Evolutionary conservation across 2,329 filamentous ascomycete species (phyloP).

Genomic region (Torrubiellomyces zombiae): DNA sequence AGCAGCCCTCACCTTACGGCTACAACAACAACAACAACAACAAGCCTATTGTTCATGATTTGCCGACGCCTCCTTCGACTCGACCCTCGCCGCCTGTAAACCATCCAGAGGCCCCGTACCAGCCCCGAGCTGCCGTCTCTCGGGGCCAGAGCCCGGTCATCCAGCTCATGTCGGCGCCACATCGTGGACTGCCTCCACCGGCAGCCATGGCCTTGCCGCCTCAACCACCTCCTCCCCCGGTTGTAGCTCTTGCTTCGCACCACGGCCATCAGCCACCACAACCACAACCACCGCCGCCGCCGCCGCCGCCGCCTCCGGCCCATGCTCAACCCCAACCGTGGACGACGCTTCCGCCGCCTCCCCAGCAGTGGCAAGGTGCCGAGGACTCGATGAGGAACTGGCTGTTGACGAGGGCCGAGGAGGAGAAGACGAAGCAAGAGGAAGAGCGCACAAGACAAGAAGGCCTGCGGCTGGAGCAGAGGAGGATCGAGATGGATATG

Average conservation of each 20-base stretch:
- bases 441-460: slow-evolving; percentile 55
- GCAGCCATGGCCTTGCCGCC: slow-evolving; percentile 45
- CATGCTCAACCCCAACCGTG: slow-evolving; percentile 21
- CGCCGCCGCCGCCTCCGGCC: slow-evolving; percentile 10
- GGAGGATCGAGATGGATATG: slow-evolving; percentile 58
- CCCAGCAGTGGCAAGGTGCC: slow-evolving; percentile 47
- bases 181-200: slow-evolving; percentile 53
- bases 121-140: slow-evolving; percentile 20
- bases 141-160: slow-evolving; percentile 29
- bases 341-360: slow-evolving; percentile 44
- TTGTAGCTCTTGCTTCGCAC: slow-evolving; percentile 12
- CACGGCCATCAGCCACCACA: slow-evolving; percentile 10
- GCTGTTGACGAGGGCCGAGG: slow-evolving; percentile 55
- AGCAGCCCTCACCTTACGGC: slow-evolving; percentile 41
- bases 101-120: slow-evolving; percentile 29
- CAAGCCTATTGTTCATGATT: slow-evolving; percentile 46
- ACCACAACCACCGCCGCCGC: slow-evolving; percentile 9
- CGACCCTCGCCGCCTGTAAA: slow-evolving; percentile 38
- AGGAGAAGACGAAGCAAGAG: slow-evolving; percentile 57
- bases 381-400: slow-evolving; percentile 59
- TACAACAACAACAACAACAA: no score
- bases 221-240: slow-evolving; percentile 19
- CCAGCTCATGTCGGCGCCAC: slow-evolving; percentile 51
- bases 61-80: slow-evolving; percentile 39
- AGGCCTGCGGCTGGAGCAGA: slow-evolving; percentile 50